Conservation (phyloP, 192 early-diverging fungal species). For the Coemansia furcata region DNA sequence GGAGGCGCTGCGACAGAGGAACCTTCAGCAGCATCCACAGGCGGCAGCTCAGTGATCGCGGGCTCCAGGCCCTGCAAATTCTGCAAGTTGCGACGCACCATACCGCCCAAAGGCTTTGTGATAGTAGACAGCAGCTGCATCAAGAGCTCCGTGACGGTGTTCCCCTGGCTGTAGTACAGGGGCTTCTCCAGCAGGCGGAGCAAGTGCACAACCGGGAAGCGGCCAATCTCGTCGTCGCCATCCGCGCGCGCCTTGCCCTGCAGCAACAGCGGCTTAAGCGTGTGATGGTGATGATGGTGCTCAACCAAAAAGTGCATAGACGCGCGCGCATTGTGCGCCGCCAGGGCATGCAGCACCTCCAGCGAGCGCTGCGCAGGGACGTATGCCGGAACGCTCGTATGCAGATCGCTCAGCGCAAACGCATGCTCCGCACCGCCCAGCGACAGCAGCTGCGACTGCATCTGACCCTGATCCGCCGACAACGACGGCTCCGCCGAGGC, state of each 20-base stretch:
- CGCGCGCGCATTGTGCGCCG: conserved; percentile 68
- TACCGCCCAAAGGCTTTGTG: conserved; percentile 68
- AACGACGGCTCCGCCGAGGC: conserved; percentile 10
- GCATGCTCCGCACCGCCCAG: conserved; percentile 21
- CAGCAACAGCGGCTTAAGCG: conserved; percentile 12
- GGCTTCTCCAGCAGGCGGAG: conserved; percentile 82
- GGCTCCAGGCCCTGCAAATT: conserved; percentile 14
- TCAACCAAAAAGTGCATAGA: conserved; percentile 68
- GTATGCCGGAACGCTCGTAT: conserved; percentile 72
- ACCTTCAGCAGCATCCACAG: background rate
- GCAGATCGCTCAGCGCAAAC: conserved; percentile 48
- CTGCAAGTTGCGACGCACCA: conserved; percentile 54
- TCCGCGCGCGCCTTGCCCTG: conserved; percentile 59
- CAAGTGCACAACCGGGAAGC: conserved; percentile 64
- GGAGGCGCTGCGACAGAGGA: background rate
- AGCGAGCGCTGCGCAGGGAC: conserved; percentile 88
- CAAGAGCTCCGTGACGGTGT: conserved; percentile 77
- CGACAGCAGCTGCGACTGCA: conserved; percentile 18
- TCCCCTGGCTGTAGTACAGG: conserved; percentile 74
- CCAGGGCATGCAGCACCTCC: conserved; percentile 78
- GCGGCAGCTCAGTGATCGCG: background rate
- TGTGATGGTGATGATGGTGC: conserved; percentile 10
- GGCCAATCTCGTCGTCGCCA: conserved; percentile 61
- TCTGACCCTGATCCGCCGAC: conserved; percentile 16
- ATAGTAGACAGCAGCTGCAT: conserved; percentile 83